These are phyloP conservation scores for Cordyceps cicadae DNA, from an alignment of 2,329 filamentous ascomycete genomes.

Conservation along the genomic window DNA sequence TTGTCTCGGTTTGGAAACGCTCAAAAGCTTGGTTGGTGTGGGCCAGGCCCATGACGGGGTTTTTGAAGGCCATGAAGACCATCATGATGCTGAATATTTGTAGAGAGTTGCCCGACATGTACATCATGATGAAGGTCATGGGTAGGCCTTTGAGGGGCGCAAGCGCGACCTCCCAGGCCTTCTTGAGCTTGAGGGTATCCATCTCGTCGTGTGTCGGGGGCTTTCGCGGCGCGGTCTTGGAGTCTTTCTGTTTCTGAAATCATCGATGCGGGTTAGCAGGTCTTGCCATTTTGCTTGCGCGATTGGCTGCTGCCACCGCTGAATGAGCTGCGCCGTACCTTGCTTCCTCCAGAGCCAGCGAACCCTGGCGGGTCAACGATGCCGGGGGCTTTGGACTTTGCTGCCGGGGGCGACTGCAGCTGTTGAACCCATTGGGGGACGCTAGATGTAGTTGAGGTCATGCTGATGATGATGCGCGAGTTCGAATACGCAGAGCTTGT, in stretches of 20 bases:
- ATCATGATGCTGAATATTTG: slow-evolving; percentile 99
- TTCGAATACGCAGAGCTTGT: neutral
- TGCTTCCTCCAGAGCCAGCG: slow-evolving; percentile 47
- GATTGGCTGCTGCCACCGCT: neutral
- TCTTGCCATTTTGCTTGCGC: neutral
- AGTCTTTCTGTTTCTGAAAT: slow-evolving; percentile 42
- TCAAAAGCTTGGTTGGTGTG: slow-evolving; percentile 82
- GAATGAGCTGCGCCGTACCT: slow-evolving; percentile 36
- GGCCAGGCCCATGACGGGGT: slow-evolving; percentile 76
- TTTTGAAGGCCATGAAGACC: slow-evolving; percentile 99
- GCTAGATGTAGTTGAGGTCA: slow-evolving; percentile 29
- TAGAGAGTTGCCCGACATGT: slow-evolving; percentile 97
- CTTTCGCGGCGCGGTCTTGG: slow-evolving; percentile 47
- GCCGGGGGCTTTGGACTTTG: slow-evolving; percentile 56
- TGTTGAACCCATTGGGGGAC: slow-evolving; percentile 74
- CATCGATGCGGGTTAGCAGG: slow-evolving; percentile 7
- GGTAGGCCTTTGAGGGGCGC: slow-evolving; percentile 88
- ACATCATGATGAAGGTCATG: slow-evolving; percentile 99
- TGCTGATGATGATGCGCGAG: slow-evolving; percentile 10
- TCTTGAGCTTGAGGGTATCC: slow-evolving; percentile 94
- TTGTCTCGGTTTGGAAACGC: slow-evolving; percentile 78
- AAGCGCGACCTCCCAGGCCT: slow-evolving; percentile 95
- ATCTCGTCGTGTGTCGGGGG: slow-evolving; percentile 74
- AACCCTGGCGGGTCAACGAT: slow-evolving; percentile 85
- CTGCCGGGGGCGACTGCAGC: slow-evolving; percentile 60